Percentiles rank a stretch among this genome's conserved stretches.
These are phyloP conservation scores for Boletellus emodensis DNA, from an alignment of 768 basidiomycete genomes.

Conservation along the genomic window DNA sequence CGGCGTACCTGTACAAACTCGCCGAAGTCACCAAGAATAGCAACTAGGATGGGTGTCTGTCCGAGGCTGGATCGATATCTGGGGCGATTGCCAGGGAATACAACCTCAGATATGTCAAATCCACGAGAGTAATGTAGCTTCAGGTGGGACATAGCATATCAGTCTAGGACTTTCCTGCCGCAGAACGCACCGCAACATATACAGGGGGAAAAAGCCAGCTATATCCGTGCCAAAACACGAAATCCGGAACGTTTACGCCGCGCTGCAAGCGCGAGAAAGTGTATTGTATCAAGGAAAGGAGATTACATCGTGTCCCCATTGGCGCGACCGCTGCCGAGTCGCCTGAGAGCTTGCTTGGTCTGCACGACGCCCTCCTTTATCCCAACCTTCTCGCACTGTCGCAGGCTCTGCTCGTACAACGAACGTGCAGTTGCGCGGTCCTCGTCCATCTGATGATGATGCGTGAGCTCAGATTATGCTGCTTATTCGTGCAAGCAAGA, in stretches of 20 bases:
- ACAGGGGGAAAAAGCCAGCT: too few relatives aligned
- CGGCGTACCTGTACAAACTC: not conserved
- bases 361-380: constrained; percentile 35
- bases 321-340: constrained; percentile 14
- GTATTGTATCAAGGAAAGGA: not conserved
- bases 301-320: not conserved
- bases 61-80: too few relatives aligned
- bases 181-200: too few relatives aligned
- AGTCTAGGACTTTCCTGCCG: too few relatives aligned
- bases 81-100: too few relatives aligned
- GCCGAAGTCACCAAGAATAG: not conserved
- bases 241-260: too few relatives aligned
- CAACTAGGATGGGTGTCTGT: too few relatives aligned
- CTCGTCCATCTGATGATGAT: constrained; percentile 29
- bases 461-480: not conserved
- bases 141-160: too few relatives aligned
- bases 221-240: too few relatives aligned
- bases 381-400: constrained; percentile 29
- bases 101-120: too few relatives aligned
- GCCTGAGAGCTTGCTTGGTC: constrained; percentile 32
- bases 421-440: constrained; percentile 27
- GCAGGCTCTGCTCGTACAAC: constrained; percentile 31
- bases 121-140: too few relatives aligned
- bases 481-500: not conserved
- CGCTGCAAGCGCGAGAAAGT: too few relatives aligned